Base-by-base conservation (phyloP, 2,329 filamentous ascomycete genomes). In the Calonectria henricotiae region DNA sequence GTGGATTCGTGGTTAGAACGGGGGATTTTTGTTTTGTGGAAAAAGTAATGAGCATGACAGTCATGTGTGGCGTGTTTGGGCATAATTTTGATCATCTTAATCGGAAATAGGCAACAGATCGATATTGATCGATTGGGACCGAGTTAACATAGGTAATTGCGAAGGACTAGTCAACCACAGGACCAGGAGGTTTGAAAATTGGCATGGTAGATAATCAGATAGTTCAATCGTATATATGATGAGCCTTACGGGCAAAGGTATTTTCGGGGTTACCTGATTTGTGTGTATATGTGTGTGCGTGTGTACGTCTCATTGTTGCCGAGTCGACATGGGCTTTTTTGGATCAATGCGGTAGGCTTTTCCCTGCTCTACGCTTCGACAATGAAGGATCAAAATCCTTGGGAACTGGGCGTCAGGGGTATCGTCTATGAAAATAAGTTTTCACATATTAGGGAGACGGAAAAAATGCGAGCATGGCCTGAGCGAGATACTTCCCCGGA, bases 161-260 rank as follows among this genome's bases (percentile, higher is more conserved):
- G 69, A 69, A 74, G 65, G 65, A 65, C 6, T n/a, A 61, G 27
- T 64, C 70, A 74, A 54, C 69, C 68, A 76, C 69, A 62, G 68
- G 71, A 72, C 63, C 75, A 47, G 30, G 69, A 58, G 41, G 44
- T 49, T 63, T 25, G 58, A 39, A 32, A 60, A 35, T 54, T 51
- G 32, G 64, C 37, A 47, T 60, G 51, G 70, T 74, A 77, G 62
- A 72, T 74, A 75, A 44, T 62, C 62, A 68, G 58, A 67, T 67
- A 70, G 63, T 44, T 49, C 32, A 51, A 67, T 51, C 27, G 55
- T 62, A 69, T 27, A 65, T 62, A 66, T 54, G 44, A 37, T 39
- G 47, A 35, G 44, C 25, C 54, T 61, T 32, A 23, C 27, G 23
- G 32, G 23, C 43, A 23, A 60, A 46, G 8, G 35, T 49, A 66